Conservation (phyloP, 2,329 filamentous ascomycete species). For the Orbilia brochopaga region DNA sequence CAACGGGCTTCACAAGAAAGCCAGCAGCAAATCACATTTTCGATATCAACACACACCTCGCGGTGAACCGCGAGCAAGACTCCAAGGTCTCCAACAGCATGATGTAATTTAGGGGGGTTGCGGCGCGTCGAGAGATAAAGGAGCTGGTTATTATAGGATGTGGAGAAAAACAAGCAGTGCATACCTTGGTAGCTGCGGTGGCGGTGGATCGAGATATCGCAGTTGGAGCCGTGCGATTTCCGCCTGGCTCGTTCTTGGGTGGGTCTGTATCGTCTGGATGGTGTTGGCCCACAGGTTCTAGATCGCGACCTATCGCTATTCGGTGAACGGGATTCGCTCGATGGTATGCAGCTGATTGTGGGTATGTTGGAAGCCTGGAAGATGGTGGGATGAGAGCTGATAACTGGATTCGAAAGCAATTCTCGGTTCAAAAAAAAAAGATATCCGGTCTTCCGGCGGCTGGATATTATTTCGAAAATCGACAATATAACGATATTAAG, state of each 20-base stretch:
- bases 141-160: slow-evolving; percentile 2
- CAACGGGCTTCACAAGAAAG: slow-evolving; percentile 10
- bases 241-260: background rate
- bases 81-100: slow-evolving; percentile 15
- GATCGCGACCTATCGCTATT: background rate
- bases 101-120: background rate
- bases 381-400: background rate
- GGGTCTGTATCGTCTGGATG: background rate
- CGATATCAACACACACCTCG: slow-evolving; percentile 39
- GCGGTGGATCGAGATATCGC: slow-evolving; percentile 1
- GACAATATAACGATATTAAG: background rate
- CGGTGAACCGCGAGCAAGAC: slow-evolving; percentile 6
- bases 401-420: background rate
- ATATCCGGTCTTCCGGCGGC: slow-evolving; percentile 2
- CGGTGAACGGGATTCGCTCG: slow-evolving; percentile 4
- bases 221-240: background rate
- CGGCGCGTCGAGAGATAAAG: slow-evolving; percentile 4
- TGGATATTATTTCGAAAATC: background rate
- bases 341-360: background rate
- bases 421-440: background rate
- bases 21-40: slow-evolving; percentile 41
- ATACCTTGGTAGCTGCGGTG: slow-evolving; percentile 13
- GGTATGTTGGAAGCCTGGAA: slow-evolving; percentile 7
- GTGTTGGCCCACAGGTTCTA: slow-evolving; percentile 19
- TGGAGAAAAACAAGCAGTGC: slow-evolving; percentile 11